A percentile compares a stretch with the other conserved stretches of the same genome.
Evolutionary conservation across 2,329 filamentous ascomycete genomes (phyloP).

Genomic region (Plectosphaerella sp.): DNA sequence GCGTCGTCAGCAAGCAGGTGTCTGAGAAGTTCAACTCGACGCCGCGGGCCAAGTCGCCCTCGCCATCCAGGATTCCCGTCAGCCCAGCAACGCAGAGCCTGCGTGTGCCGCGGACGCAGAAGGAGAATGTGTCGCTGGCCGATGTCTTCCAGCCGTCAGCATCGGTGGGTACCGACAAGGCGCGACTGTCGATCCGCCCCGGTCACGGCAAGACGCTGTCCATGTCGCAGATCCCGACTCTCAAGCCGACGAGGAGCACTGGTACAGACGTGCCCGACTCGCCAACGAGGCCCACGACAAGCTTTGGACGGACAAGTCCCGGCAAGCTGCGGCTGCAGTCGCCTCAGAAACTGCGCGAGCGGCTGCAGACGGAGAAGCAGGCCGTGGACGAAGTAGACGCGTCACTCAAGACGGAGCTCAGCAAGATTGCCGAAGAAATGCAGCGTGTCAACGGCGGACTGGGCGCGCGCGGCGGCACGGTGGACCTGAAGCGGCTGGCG

Average conservation of each 20-base stretch:
- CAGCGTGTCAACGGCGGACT: conserved; percentile 44
- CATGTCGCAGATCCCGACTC: conserved; percentile 49
- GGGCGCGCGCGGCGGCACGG: conserved; percentile 27
- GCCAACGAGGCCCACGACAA: conserved; percentile 21
- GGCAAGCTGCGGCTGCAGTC: conserved; percentile 64
- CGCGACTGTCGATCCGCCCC: neutral
- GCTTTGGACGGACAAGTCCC: conserved; percentile 33
- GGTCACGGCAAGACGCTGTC: conserved; percentile 47
- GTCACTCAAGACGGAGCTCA: conserved; percentile 69
- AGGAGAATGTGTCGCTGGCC: conserved; percentile 35
- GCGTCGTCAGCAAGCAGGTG: conserved; percentile 44
- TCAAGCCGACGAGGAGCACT: conserved; percentile 34
- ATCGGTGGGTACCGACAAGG: conserved; percentile 3
- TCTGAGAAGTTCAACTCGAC: conserved; percentile 55
- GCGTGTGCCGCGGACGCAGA: conserved; percentile 38
- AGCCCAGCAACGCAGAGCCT: conserved; percentile 39
- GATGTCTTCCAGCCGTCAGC: conserved; percentile 7
- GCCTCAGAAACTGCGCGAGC: conserved; percentile 74
- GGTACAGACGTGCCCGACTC: conserved; percentile 14
- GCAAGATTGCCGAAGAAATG: conserved; percentile 78
- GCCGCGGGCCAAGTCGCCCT: conserved; percentile 35
- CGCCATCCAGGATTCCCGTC: conserved; percentile 49
- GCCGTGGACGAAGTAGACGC: conserved; percentile 66
- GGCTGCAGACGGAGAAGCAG: conserved; percentile 76
- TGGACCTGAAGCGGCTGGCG: conserved; percentile 45